Conservation (phyloP, 139 green algal genomes). For the Chlamydomonas sp. region DNA sequence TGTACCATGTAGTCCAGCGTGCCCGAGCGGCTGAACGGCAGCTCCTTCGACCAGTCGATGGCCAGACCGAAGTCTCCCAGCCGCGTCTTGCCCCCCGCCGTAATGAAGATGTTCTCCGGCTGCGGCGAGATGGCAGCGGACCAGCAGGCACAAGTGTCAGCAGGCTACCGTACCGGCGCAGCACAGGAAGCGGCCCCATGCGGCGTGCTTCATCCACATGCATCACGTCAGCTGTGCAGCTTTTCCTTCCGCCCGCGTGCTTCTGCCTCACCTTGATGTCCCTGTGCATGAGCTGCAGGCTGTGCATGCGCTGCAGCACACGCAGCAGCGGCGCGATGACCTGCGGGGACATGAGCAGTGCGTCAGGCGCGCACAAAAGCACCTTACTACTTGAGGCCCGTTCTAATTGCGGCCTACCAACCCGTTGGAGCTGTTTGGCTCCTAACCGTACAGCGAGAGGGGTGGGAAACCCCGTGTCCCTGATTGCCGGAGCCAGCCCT, state of each 20-base stretch:
- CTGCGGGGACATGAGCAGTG: conserved; percentile 31
- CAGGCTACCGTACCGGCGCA: neutral
- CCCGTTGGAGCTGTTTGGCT: neutral
- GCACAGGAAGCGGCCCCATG: no score
- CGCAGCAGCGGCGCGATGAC: conserved; percentile 82
- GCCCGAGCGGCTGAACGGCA: conserved; percentile 79
- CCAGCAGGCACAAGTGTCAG: neutral
- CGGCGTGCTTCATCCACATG: no score
- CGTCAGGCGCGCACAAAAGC: neutral
- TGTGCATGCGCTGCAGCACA: conserved; percentile 79
- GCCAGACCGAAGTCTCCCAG: conserved; percentile 87
- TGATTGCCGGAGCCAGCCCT: no score
- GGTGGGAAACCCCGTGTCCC: neutral
- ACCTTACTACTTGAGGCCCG: neutral
- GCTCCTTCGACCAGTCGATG: conserved; percentile 72
- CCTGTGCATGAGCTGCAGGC: conserved; percentile 73
- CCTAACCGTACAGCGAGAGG: neutral
- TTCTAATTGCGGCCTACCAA: neutral
- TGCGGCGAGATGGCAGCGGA: neutral
- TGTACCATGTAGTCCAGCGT: conserved; percentile 76
- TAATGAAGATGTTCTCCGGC: conserved; percentile 92
- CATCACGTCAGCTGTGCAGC: no score
- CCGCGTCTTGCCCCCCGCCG: conserved; percentile 49
- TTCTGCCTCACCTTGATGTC: conserved; percentile 59
- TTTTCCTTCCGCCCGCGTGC: neutral